Evolutionary conservation across 768 basidiomycete species (phyloP).

Genomic region (Mycena alexandri): DNA sequence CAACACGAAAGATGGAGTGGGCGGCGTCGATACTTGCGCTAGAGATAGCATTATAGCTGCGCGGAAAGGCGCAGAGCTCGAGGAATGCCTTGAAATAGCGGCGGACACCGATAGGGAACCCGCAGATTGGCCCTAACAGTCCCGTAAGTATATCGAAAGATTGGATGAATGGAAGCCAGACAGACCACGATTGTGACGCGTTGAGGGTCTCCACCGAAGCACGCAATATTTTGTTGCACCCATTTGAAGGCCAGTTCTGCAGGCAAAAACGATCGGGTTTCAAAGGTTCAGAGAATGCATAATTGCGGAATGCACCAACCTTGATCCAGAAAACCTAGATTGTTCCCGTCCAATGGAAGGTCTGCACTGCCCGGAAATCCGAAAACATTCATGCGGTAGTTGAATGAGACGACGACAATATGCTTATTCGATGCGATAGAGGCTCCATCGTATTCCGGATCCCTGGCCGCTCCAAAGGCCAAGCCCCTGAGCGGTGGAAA

Average conservation of each 20-base stretch:
- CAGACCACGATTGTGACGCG: conserved; percentile 31
- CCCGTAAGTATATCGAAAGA: too few relatives aligned
- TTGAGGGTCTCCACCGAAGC: conserved; percentile 49
- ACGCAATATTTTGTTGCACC: conserved; percentile 60
- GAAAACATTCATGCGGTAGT: conserved; percentile 33
- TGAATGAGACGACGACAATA: conserved; percentile 29
- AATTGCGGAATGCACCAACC: neutral
- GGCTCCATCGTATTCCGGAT: conserved; percentile 26
- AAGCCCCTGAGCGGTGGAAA: too few relatives aligned
- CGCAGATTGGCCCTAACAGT: conserved; percentile 28
- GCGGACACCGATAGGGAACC: conserved; percentile 14
- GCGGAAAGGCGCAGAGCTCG: conserved; percentile 23
- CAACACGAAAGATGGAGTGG: conserved; percentile 10
- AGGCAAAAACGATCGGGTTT: neutral
- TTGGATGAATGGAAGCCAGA: too few relatives aligned
- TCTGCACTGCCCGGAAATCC: conserved; percentile 30
- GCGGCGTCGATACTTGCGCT: neutral
- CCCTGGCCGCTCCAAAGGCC: conserved; percentile 24
- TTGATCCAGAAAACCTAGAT: conserved; percentile 46
- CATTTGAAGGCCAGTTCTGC: conserved; percentile 43
- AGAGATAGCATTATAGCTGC: conserved; percentile 29
- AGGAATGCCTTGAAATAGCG: conserved; percentile 4
- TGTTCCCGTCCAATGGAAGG: conserved; percentile 24
- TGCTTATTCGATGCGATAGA: conserved; percentile 16
- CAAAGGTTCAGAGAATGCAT: neutral